Percentiles rank a stretch among this genome's conserved stretches.
Conservation (phyloP, 2,329 filamentous ascomycete species). For the Paramyrothecium roridum region DNA sequence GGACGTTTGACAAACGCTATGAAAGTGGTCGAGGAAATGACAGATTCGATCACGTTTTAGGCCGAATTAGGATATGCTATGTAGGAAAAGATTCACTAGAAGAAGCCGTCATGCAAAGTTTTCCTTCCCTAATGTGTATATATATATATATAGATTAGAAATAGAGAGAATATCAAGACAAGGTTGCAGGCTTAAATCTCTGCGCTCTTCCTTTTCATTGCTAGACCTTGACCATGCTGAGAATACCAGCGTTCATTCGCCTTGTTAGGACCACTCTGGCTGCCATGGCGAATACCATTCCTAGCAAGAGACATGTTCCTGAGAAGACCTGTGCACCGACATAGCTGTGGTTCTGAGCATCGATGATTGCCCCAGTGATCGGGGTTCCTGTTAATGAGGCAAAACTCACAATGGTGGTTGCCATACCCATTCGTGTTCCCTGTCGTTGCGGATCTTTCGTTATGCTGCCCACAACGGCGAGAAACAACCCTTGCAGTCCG, state of each 20-base stretch:
- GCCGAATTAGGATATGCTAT: background rate
- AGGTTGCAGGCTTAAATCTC: background rate
- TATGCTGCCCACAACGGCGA: constrained; percentile 33
- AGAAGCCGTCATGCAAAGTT: too few species aligned
- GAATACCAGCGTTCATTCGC: constrained; percentile 5
- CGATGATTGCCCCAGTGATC: constrained; percentile 25
- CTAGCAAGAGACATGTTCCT: constrained; percentile 10
- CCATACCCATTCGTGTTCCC: constrained; percentile 40
- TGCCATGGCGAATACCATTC: constrained; percentile 7
- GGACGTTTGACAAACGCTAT: constrained; percentile 14
- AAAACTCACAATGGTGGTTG: constrained; percentile 36
- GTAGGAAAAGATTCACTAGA: too few species aligned
- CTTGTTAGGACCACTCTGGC: constrained; percentile 9
- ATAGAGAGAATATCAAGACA: too few species aligned
- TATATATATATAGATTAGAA: too few species aligned
- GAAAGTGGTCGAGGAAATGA: constrained; percentile 18
- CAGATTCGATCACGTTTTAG: constrained; percentile 26
- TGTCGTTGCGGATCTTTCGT: constrained; percentile 36
- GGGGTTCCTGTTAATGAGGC: constrained; percentile 39
- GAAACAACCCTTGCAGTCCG: constrained; percentile 26
- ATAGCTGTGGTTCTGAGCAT: constrained; percentile 15
- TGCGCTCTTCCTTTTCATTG: background rate
- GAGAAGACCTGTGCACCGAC: constrained; percentile 16
- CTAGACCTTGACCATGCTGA: constrained; percentile 1
- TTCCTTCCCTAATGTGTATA: too few species aligned